These are phyloP conservation scores for Entoloma clypeatum DNA, from an alignment of 1,284 basidiomycete species.

Conservation along the genomic window DNA sequence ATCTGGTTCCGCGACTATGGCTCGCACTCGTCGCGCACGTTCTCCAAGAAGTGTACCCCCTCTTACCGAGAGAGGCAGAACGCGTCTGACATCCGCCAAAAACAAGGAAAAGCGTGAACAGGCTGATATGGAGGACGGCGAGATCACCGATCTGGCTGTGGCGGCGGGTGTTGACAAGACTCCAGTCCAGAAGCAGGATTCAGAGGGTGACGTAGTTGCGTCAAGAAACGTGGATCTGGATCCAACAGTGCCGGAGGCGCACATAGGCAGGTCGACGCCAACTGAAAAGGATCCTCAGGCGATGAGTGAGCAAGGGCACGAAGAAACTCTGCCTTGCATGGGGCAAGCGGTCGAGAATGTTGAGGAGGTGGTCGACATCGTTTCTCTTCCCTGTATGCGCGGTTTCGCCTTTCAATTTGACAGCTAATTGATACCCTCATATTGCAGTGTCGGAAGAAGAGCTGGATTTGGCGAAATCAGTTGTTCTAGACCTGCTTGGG, in stretches of 20 bases:
- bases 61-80: too few species aligned
- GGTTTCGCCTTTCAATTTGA: not conserved
- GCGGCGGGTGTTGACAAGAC: conserved; percentile 21
- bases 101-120: too few species aligned
- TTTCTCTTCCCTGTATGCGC: conserved; percentile 10
- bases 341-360: not conserved
- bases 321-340: not conserved
- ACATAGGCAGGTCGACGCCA: too few species aligned
- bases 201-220: not conserved
- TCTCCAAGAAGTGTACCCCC: too few species aligned
- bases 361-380: not conserved
- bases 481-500: conserved; percentile 42
- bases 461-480: conserved; percentile 35
- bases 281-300: too few species aligned
- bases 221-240: too few species aligned
- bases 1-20: too few species aligned
- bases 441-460: conserved; percentile 31
- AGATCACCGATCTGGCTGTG: conserved; percentile 25
- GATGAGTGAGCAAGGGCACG: not conserved
- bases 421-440: not conserved
- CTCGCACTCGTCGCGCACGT: too few species aligned
- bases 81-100: too few species aligned
- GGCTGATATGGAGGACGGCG: conserved; percentile 31
- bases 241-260: too few species aligned
- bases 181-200: not conserved